Base-by-base conservation (phyloP, 2,329 filamentous ascomycete genomes). In the Fonsecaea multimorphosa region DNA sequence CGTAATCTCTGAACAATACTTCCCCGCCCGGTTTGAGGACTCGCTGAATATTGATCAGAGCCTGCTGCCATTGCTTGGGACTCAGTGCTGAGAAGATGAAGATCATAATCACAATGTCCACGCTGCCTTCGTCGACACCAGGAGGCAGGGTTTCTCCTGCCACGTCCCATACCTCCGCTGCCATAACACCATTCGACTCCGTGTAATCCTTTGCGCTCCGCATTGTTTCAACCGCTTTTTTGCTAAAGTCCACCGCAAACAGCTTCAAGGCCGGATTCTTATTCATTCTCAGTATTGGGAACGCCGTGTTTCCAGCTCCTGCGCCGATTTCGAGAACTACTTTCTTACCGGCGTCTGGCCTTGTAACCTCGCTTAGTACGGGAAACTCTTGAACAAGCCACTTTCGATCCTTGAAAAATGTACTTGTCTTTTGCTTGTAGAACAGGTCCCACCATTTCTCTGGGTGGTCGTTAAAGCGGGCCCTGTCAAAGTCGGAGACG, bases 401-500 rank as follows among this genome's bases (percentile, higher is more conserved):
- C 77, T 98, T 98, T 70, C 95, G 87, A 76, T 99, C 91, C 80
- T 99, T 99, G 87, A 99, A 99, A 80, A 99, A 99, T 76, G 98
- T 98, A 73, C 89, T 87, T 22, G 91, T 91, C 79, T 99, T 98
- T 81, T 98, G 97, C 80, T 95, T 93, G 83, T 99, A 99, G 80
- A 99, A 99, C 62, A 91, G 82, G 75, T 99, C 95, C 95, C 95
- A 99, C 92, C 93, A 98, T 78, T 93, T 96, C 68, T 92, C 93
- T 0, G 95, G 95, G 70, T 96, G 87, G 53, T 85, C 83, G 77
- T 97, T 98, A 83, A 97, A 97, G 71, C 92, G 91, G 73, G 82
- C 86, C 78, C 93, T 93, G 79, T 99, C 93, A 83, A 96, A 97
- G 68, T 97, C 93, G 51, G 90, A 93, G 57, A 97, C 95, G 63